phyloP scores from a whole-genome alignment of 305 asterid genomes.

The Fraxinus nigra region DNA sequence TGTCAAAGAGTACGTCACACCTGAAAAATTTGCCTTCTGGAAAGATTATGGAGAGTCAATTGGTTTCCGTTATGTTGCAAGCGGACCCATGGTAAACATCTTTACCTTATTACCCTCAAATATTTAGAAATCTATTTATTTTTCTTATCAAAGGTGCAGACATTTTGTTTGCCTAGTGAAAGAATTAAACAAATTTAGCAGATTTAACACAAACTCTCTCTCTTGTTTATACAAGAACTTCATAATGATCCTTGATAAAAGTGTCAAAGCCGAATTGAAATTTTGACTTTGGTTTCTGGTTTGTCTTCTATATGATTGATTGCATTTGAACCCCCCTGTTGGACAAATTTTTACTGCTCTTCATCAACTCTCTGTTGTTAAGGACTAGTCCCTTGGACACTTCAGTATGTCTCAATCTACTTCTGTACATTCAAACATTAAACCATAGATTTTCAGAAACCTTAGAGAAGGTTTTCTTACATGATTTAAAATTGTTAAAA shows the following conservation, averaged over 20 bases:
- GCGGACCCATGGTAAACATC: slow-evolving; percentile 88
- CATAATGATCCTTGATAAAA: not conserved
- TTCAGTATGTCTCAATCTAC: not conserved
- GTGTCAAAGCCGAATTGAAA: not conserved
- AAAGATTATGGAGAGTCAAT: slow-evolving; percentile 92
- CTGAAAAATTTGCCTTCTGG: slow-evolving; percentile 90
- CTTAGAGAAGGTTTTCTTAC: not conserved
- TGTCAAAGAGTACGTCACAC: slow-evolving; percentile 82
- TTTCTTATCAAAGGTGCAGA: not conserved
- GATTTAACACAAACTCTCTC: not conserved
- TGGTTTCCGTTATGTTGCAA: slow-evolving; percentile 96
- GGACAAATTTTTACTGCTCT: not conserved
- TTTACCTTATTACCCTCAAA: not conserved
- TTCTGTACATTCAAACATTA: not conserved
- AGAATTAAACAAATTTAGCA: not conserved
- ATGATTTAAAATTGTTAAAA: not conserved
- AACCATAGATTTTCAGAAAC: not conserved
- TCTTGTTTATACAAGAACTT: not conserved
- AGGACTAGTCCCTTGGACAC: not conserved
- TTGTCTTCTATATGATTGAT: not conserved
- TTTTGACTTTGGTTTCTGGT: not conserved
- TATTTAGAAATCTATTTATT: not conserved
- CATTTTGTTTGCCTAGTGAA: not conserved
- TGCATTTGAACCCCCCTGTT: not conserved
- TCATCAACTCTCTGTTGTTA: not conserved